Base-by-base conservation (phyloP, 2,329 filamentous ascomycete genomes). In the Gnomoniopsis sp. region DNA sequence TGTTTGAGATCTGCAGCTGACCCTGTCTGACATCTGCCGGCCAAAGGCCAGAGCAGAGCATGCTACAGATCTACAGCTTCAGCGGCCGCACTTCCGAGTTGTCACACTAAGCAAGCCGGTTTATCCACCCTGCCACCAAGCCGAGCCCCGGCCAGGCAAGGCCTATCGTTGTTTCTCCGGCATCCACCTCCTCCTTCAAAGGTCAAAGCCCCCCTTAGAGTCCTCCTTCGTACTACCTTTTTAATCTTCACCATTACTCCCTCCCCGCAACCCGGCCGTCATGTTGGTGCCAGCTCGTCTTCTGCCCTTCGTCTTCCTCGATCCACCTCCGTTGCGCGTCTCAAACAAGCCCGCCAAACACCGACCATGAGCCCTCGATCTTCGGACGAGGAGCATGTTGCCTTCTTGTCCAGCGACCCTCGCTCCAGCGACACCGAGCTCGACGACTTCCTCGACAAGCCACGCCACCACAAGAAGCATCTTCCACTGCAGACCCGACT, bases 311-410 rank as follows among this genome's bases (percentile, higher is more conserved):
- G 12, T 47, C 3, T 23, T 34, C 23, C 15, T 22, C n/a, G 34
- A 36, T 21, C 53, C 46, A 50, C 17, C 34, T 33, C 19, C 47
- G 15, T 21, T 50, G 47, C 53, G 46, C 47, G 49, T 11, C 21
- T 33, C 14, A 17, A n/a, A 6, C 47, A 6, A 17, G 6, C 47
- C 6, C 2, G 12, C 34, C 6, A 33, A 11, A 44, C 30, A 48
- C 14, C 15, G 46, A 55, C 47, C 22, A 62, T 62, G 60, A 62
- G 57, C 30, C 30, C 41, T 36, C 50, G 53, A 14, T 10, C 23
- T 14, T 60, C 54, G 8, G 53, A 62, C 30, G 60, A 60, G 47
- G 60, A 62, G 38, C 60, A 47, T 11, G 30, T 60, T n/a, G 60
- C 60, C 26, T 62, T 62, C 58, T 54, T 62, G 19, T 51, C 60